Evolutionary conservation across 495 filamentous ascomycete species (phyloP).

Genomic region (Penicillium roqueforti): DNA sequence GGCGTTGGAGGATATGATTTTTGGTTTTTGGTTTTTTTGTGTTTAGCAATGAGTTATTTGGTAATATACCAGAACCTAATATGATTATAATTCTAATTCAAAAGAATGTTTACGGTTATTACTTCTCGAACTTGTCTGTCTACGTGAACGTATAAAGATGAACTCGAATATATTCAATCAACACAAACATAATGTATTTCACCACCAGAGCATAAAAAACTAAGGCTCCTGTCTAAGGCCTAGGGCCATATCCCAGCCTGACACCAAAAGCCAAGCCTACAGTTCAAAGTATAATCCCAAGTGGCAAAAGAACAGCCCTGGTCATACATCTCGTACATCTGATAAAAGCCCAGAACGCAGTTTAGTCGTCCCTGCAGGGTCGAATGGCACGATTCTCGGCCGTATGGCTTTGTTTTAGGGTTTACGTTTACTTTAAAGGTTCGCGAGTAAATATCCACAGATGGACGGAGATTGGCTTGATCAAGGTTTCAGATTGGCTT

Average conservation of each 20-base stretch:
- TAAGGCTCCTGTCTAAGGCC: no score
- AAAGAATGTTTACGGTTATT: conserved; percentile 1
- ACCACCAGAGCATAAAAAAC: no score
- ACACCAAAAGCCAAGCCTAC: no score
- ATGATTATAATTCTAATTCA: conserved; percentile 14
- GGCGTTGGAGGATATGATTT: conserved; percentile 14
- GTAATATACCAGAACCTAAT: conserved; percentile 14
- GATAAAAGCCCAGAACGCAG: neutral
- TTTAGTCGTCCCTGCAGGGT: neutral
- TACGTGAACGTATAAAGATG: no score
- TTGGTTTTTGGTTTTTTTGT: conserved; percentile 10
- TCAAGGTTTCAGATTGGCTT: neutral
- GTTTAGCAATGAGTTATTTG: conserved; percentile 4
- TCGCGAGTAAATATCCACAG: no score
- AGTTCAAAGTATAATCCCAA: neutral
- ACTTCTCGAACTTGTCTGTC: no score
- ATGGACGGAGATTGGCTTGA: neutral
- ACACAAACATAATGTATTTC: no score
- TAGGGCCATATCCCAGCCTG: no score
- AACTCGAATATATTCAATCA: no score
- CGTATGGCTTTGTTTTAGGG: neutral
- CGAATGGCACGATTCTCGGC: neutral
- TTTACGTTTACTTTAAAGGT: no score
- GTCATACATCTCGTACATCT: conserved; percentile 5
- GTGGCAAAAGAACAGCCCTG: neutral